A percentile compares a stretch with the other conserved stretches of the same genome.
phyloP scores from a whole-genome alignment of 2,329 filamentous ascomycete genomes.

The Cladorrhinum sp. region DNA sequence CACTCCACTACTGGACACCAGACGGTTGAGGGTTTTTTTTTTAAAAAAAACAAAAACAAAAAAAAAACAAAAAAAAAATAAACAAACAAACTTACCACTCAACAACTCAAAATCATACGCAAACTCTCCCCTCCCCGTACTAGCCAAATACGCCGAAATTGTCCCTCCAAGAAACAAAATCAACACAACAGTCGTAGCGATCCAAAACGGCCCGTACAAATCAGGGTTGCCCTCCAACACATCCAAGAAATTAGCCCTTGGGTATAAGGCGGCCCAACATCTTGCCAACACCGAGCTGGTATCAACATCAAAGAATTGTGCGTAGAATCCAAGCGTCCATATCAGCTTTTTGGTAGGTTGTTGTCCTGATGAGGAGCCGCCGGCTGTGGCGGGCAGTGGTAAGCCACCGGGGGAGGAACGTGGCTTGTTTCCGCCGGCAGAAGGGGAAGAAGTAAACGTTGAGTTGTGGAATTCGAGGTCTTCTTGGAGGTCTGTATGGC shows the following conservation, averaged over 20 bases:
- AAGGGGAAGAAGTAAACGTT: slow-evolving; percentile 65
- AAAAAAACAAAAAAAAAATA: slow-evolving; percentile 3
- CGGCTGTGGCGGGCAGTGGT: slow-evolving; percentile 55
- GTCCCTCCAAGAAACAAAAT: slow-evolving; percentile 95
- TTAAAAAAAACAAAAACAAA: not conserved
- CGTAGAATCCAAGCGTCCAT: slow-evolving; percentile 91
- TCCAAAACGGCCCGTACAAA: slow-evolving; percentile 97
- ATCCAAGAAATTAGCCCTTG: slow-evolving; percentile 91
- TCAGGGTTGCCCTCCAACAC: slow-evolving; percentile 96
- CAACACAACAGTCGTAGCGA: slow-evolving; percentile 93
- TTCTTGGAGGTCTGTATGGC: slow-evolving; percentile 96
- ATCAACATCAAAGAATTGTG: slow-evolving; percentile 98
- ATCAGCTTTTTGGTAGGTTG: slow-evolving; percentile 72
- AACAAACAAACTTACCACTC: slow-evolving; percentile 57
- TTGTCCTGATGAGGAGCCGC: slow-evolving; percentile 29
- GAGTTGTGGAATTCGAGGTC: slow-evolving; percentile 99
- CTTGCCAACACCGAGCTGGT: slow-evolving; percentile 83
- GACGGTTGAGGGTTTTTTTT: too few species aligned
- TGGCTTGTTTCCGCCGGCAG: slow-evolving; percentile 40
- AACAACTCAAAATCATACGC: slow-evolving; percentile 88
- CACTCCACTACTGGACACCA: too few species aligned
- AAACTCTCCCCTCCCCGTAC: slow-evolving; percentile 67
- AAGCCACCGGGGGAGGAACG: slow-evolving; percentile 44
- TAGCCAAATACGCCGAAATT: slow-evolving; percentile 83
- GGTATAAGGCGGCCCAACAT: slow-evolving; percentile 85